Evolutionary conservation across 768 basidiomycete species (phyloP).

Genomic region (Rhizopogon vesiculosus): DNA sequence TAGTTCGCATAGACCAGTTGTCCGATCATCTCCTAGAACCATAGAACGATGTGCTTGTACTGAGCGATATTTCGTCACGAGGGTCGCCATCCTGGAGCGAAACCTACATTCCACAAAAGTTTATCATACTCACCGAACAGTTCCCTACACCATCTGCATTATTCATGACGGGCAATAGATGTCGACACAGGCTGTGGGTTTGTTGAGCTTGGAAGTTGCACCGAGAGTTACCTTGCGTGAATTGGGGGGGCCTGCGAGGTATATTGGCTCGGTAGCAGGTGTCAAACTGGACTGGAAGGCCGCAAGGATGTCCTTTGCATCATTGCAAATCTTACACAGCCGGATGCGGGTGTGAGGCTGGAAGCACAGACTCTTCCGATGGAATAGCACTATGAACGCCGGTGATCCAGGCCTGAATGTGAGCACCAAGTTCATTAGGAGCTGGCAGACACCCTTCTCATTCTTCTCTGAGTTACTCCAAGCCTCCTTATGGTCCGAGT

Average conservation of each 20-base stretch:
- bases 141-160: constrained; percentile 56
- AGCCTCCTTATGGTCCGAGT: too few species aligned
- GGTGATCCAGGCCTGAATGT: neutral
- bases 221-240: constrained; percentile 44
- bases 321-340: constrained; percentile 9
- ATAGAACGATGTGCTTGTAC: constrained; percentile 60
- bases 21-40: constrained; percentile 82
- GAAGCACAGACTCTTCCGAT: constrained; percentile 47
- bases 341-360: constrained; percentile 38
- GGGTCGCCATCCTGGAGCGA: constrained; percentile 67
- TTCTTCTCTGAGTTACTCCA: too few species aligned
- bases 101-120: constrained; percentile 35
- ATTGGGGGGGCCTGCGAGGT: constrained; percentile 58
- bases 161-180: constrained; percentile 84
- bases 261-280: constrained; percentile 47
- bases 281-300: constrained; percentile 63
- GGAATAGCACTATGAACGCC: constrained; percentile 44
- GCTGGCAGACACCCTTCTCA: neutral
- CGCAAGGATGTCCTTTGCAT: constrained; percentile 63
- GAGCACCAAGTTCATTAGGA: neutral
- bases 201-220: constrained; percentile 39
- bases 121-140: constrained; percentile 57
- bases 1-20: constrained; percentile 73
- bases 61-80: constrained; percentile 65
- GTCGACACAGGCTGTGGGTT: constrained; percentile 76